Percentiles rank a stretch among this genome's conserved stretches.
Conservation (phyloP, 1,284 basidiomycete species). For the Cryptococcus depauperatus region DNA sequence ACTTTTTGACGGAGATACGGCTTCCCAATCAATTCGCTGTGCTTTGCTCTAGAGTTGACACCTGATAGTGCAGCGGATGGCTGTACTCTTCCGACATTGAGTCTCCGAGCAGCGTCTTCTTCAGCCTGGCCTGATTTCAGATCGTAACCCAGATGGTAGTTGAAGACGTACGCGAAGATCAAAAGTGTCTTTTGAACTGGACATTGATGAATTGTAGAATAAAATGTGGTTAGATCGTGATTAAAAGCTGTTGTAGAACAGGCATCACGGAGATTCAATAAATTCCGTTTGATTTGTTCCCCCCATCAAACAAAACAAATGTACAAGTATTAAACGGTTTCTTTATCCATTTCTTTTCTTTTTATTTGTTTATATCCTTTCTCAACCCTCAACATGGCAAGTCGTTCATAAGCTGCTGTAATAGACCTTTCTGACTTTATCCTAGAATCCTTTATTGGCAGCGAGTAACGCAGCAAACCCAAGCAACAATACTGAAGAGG, state of each 20-base stretch:
- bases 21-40: slow-evolving; percentile 32
- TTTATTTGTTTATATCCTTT: background rate
- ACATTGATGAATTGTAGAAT: background rate
- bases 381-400: too few relatives aligned
- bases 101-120: slow-evolving; percentile 34
- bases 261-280: too few relatives aligned
- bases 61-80: slow-evolving; percentile 13
- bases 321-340: too few relatives aligned
- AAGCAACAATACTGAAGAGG: slow-evolving; percentile 30
- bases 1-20: slow-evolving; percentile 19
- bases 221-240: too few relatives aligned
- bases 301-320: too few relatives aligned
- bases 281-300: too few relatives aligned
- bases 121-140: slow-evolving; percentile 22
- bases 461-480: slow-evolving; percentile 30
- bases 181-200: background rate
- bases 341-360: background rate
- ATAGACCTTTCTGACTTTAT: too few relatives aligned
- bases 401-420: background rate
- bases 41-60: slow-evolving; percentile 19
- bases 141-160: background rate
- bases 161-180: background rate
- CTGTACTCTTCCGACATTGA: slow-evolving; percentile 16
- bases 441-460: slow-evolving; percentile 40
- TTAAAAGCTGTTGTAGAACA: too few relatives aligned